Base-by-base conservation (phyloP, 768 basidiomycete species). In the Leccinum uliginosum region DNA sequence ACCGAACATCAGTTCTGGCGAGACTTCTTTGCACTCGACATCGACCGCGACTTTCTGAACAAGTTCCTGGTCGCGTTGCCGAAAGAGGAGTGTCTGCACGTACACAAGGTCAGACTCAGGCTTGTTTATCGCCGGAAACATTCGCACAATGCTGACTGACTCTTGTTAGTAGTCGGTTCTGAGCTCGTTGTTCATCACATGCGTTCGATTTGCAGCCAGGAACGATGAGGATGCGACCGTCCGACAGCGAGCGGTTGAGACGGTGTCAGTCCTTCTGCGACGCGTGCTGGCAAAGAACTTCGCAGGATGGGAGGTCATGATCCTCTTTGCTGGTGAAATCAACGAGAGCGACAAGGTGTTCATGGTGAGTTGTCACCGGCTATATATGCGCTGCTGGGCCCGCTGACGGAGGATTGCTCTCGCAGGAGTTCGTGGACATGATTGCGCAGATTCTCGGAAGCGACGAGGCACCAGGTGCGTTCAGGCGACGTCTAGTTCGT, bases 221-320 rank as follows among this genome's bases (percentile, higher is more conserved):
- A 73, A 29, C 34, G 62, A 65, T 24, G 67, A 69, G 40, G 57
- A 67, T 14, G 29, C 9, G 40, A 12, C 15, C 11, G 35, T 61
- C 10, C 62, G 66, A 7, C 19, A 59, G 17, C 77, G 81, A 59
- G 80, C 85, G 4, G 59, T 86, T 15, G 76, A 81, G 60, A 83
- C 82, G 1, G 67, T 86, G 34, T 70, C 76, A 0, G 68, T 83
- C 14, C 30, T 83, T 4, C 64, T 80, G 21, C 76, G 79, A 10
- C 73, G 74, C 53, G 65, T 85, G 17, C 71, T 88, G 52, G 73
- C 73, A 35, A 87, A 87, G 70, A 79, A 80, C 53, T 67, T 83
- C 1, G 77, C 82, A 4, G 87, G 87, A 29, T 87, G 83, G 84
- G 87, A 89, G 63, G 77, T 83, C 7, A 89, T 89, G 86, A 81